Conservation (phyloP, 2,329 filamentous ascomycete genomes). For the Cladorrhinum sp. region DNA sequence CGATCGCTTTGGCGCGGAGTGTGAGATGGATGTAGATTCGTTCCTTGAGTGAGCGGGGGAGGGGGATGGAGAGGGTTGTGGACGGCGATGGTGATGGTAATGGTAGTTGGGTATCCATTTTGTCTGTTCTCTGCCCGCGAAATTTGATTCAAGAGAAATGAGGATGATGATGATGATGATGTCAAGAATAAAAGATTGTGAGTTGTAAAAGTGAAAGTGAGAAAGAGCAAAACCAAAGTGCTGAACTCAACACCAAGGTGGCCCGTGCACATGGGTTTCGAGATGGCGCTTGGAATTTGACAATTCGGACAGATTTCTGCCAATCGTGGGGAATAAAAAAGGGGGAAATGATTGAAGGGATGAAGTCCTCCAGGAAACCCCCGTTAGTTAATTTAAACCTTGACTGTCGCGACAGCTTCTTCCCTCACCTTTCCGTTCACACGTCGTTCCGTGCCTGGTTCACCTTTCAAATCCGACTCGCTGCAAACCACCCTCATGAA, state of each 20-base stretch:
- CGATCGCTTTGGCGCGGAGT: constrained; percentile 53
- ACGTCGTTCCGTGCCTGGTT: too few relatives aligned
- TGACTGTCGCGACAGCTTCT: too few relatives aligned
- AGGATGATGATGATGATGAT: not conserved
- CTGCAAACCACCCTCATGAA: too few relatives aligned
- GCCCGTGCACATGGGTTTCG: not conserved
- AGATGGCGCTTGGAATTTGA: constrained; percentile 2
- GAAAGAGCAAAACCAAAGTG: not conserved
- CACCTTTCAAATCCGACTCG: too few relatives aligned
- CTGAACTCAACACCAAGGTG: not conserved
- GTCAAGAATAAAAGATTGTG: not conserved
- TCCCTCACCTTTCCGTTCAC: too few relatives aligned
- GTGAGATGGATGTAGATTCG: constrained; percentile 60
- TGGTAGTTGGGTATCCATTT: not conserved
- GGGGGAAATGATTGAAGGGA: too few relatives aligned
- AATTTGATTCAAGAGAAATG: too few relatives aligned
- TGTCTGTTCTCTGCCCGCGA: not conserved
- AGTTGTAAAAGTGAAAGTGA: not conserved
- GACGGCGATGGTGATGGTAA: not conserved
- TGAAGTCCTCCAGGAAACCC: too few relatives aligned
- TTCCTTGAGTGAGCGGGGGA: constrained; percentile 59
- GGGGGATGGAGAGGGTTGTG: constrained; percentile 50
- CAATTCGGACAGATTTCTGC: not conserved
- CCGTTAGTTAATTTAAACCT: too few relatives aligned
- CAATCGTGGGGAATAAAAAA: not conserved